Base-by-base conservation (phyloP, 1,284 basidiomycete genomes). In the Omphalotus olearius region DNA sequence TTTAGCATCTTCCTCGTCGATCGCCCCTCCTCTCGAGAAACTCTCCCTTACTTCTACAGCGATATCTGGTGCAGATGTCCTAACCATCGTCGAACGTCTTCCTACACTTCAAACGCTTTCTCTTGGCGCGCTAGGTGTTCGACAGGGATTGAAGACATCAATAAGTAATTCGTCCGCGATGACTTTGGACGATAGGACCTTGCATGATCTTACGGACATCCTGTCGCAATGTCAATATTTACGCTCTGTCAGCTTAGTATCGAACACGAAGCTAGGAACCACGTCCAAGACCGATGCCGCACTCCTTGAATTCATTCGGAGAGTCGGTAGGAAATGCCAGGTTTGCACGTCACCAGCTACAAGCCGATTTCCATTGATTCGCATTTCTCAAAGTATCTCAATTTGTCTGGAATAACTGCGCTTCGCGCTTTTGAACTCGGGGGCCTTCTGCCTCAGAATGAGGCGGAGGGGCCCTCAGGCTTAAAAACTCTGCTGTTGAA, bases 251-350 rank as follows among this genome's bases (percentile, higher is more conserved):
- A 85, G 69, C 60, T 64, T 88, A 6, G 81, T 83, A 2, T 80
- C 80, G 9, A 88, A 88, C 59, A 69, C 71, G 3, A 85, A 82
- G 55, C 63, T 88, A 18, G 80, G 82, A 9, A 56, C 67, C 14
- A 64, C 65, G 0, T 64, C 69, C 7, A 63, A 65, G 20, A 56
- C 57, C n/a, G 59, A 68, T 18, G 61, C 69, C 4, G 66, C 76
- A 3, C 60, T 87, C 6, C 57, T 64, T 2, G 61, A 72, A 23
- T 78, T 87, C 56, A 60, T 88, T 20, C 57, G 63, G 42, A 66
- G 64, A 16, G 77, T 86, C 14, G 84, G 85, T 11, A 69, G 81
- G 53, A 75, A 66, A 46, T 82, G 82, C 69, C 83, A 76, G 71
- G 85, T 79, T 56, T 11, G 59, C 58, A 45, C 36, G 30, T 37